phyloP scores from a whole-genome alignment of 768 basidiomycete species.

The Serendipita indica region DNA sequence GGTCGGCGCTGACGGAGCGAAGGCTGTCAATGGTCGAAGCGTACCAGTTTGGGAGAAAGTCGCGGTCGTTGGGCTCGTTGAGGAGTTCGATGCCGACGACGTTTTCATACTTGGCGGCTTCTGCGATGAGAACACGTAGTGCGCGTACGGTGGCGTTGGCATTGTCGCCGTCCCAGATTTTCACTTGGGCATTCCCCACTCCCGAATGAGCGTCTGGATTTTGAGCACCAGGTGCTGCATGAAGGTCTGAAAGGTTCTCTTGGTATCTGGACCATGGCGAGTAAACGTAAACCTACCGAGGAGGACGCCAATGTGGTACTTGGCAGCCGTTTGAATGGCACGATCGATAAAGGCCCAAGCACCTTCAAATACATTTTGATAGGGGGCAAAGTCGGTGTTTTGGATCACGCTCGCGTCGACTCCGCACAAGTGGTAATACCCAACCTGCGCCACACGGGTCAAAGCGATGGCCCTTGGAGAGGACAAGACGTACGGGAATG shows the following conservation, averaged over 20 bases:
- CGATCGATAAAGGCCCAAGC: constrained; percentile 51
- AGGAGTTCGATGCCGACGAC: constrained; percentile 43
- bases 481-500: constrained; percentile 35
- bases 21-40: constrained; percentile 37
- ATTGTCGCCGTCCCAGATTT: constrained; percentile 21
- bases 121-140: constrained; percentile 22
- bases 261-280: too few relatives aligned
- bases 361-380: constrained; percentile 36
- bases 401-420: constrained; percentile 41
- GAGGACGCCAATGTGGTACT: constrained; percentile 53
- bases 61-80: constrained; percentile 41
- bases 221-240: constrained; percentile 63
- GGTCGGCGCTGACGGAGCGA: constrained; percentile 32
- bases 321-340: constrained; percentile 44
- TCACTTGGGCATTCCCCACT: constrained; percentile 21
- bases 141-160: constrained; percentile 21
- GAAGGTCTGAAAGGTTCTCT: constrained; percentile 40
- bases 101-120: constrained; percentile 24
- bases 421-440: constrained; percentile 55
- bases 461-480: neutral
- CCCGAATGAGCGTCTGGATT: constrained; percentile 55
- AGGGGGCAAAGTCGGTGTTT: constrained; percentile 49
- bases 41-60: constrained; percentile 49
- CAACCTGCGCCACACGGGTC: constrained; percentile 33
- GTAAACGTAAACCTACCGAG: constrained; percentile 32